Evolutionary conservation across 805 yeast species (phyloP).

Genomic region (Yarrowia deformans): DNA sequence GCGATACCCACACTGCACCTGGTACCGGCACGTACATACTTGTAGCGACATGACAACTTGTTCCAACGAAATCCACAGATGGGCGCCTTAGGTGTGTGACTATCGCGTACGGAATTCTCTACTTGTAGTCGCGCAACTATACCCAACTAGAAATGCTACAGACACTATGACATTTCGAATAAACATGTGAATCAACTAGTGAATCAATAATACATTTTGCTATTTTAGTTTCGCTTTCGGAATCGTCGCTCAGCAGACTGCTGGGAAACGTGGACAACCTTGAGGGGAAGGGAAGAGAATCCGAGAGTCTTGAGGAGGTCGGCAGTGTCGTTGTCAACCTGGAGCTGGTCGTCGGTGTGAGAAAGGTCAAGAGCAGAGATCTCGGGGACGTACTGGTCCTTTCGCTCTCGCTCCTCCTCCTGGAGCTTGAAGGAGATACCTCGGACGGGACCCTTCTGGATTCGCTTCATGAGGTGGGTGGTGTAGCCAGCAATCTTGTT

Average conservation of each 20-base stretch:
- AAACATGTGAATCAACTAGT: slow-evolving; percentile 36
- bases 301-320: slow-evolving; percentile 94
- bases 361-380: slow-evolving; percentile 99
- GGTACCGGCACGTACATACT: too few relatives aligned
- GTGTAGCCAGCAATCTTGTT: slow-evolving; percentile 99
- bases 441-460: slow-evolving; percentile 99
- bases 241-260: slow-evolving; percentile 82
- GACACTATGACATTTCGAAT: too few relatives aligned
- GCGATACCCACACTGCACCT: too few relatives aligned
- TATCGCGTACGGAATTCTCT: too few relatives aligned
- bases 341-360: slow-evolving; percentile 93
- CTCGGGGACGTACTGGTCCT: slow-evolving; percentile 99
- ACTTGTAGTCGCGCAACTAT: too few relatives aligned
- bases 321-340: slow-evolving; percentile 96
- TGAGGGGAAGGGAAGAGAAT: slow-evolving; percentile 71
- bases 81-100: too few relatives aligned
- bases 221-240: slow-evolving; percentile 80
- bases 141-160: too few relatives aligned
- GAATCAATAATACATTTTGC: slow-evolving; percentile 39
- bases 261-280: slow-evolving; percentile 78
- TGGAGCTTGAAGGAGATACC: slow-evolving; percentile 99
- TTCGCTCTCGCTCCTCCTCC: slow-evolving; percentile 99
- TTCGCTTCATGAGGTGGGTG: slow-evolving; percentile 99
- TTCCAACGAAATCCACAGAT: too few relatives aligned
- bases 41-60: too few relatives aligned